These are phyloP conservation scores for Lichtheimia ramosa DNA, from an alignment of 371 early-diverging fungal genomes.

Conservation along the genomic window DNA sequence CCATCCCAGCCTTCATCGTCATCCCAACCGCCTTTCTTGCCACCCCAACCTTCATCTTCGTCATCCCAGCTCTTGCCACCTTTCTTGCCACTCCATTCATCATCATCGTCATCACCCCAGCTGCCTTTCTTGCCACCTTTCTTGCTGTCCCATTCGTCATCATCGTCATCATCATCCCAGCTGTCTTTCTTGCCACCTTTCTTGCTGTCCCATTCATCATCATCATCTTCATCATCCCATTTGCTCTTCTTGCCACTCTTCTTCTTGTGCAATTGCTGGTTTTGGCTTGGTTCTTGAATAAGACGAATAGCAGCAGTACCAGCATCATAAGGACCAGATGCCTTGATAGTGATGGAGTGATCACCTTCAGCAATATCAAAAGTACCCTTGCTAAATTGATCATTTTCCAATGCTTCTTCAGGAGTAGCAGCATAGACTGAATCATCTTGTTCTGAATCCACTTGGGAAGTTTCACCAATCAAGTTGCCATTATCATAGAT, in stretches of 20 bases:
- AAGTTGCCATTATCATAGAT: conserved; percentile 41
- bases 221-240: conserved; percentile 1
- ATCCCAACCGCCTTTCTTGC: conserved; percentile 8
- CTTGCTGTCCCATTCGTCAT: conserved; percentile 3
- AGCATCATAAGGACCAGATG: conserved; percentile 41
- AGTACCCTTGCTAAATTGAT: conserved; percentile 39
- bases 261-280: conserved; percentile 12
- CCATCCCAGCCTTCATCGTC: conserved; percentile 3
- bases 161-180: conserved; percentile 4
- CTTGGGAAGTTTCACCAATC: conserved; percentile 36
- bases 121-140: conserved; percentile 13
- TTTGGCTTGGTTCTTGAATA: conserved; percentile 7
- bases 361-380: conserved; percentile 39
- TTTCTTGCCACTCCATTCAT: conserved; percentile 3
- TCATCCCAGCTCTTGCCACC: conserved; percentile 4
- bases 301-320: conserved; percentile 52
- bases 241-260: conserved; percentile 8
- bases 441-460: conserved; percentile 23
- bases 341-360: conserved; percentile 47
- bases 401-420: conserved; percentile 42
- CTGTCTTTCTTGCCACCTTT: conserved; percentile 10
- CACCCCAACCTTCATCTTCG: neutral
- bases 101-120: conserved; percentile 6
- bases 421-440: conserved; percentile 41
- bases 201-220: conserved; percentile 4